Evolutionary conservation across 75 land plant genomes (phyloP).

Genomic region (Cryptomeria japonica): DNA sequence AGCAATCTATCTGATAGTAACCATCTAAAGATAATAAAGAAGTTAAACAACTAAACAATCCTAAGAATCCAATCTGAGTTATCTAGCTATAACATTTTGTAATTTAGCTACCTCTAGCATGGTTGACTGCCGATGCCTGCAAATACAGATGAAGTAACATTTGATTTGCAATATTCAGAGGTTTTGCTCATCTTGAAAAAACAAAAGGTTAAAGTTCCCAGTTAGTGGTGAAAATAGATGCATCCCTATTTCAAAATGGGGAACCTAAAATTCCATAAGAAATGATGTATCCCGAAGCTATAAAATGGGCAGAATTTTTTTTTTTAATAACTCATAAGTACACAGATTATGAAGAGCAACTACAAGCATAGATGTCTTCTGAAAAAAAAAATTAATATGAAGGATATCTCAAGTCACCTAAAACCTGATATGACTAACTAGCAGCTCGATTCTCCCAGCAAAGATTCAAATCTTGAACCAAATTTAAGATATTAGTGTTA

Average conservation of each 20-base stretch:
- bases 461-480: no score
- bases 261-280: not conserved
- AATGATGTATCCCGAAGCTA: not conserved
- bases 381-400: not conserved
- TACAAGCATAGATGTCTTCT: not conserved
- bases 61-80: not conserved
- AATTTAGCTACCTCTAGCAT: not conserved
- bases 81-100: not conserved
- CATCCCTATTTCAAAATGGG: not conserved
- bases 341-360: not conserved
- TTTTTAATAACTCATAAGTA: not conserved
- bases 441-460: not conserved
- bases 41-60: not conserved
- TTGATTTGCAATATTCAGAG: not conserved
- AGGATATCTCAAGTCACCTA: not conserved
- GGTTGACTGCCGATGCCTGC: not conserved
- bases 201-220: not conserved
- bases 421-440: not conserved
- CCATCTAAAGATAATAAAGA: not conserved
- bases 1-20: not conserved
- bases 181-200: not conserved
- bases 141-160: not conserved
- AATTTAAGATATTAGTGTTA: no score
- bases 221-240: not conserved
- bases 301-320: not conserved